phyloP scores from a whole-genome alignment of 441 rosid species.

The Erodium trifolium region DNA sequence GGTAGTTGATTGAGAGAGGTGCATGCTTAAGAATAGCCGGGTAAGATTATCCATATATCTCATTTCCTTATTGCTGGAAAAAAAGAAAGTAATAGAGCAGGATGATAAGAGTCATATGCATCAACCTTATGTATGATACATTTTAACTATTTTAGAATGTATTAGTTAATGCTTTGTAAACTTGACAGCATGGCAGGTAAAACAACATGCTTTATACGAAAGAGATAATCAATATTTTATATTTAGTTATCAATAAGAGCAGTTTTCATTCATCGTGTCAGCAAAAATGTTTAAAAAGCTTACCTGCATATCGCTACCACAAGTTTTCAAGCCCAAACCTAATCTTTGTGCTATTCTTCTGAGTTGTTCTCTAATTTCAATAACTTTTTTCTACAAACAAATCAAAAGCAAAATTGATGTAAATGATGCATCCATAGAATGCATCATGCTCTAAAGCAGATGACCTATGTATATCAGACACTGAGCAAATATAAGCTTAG shows the following conservation, averaged over 20 bases:
- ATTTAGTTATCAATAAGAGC: neutral
- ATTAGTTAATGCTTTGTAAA: neutral
- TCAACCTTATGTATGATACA: too few species aligned
- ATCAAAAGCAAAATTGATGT: neutral
- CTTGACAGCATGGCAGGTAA: neutral
- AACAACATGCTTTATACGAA: neutral
- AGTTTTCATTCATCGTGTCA: neutral
- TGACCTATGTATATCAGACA: neutral
- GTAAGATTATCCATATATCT: too few species aligned
- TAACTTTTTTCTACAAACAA: slow-evolving; percentile 59
- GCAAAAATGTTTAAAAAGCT: slow-evolving; percentile 6
- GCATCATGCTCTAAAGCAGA: slow-evolving; percentile 6
- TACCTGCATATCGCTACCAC: slow-evolving; percentile 63
- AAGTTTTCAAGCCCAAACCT: slow-evolving; percentile 70
- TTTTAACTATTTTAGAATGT: too few species aligned
- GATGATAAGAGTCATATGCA: too few species aligned
- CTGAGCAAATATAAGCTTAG: too few species aligned
- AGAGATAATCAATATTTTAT: neutral
- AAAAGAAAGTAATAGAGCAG: too few species aligned
- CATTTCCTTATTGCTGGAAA: too few species aligned
- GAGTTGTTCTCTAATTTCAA: slow-evolving; percentile 78
- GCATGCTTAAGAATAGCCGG: too few species aligned
- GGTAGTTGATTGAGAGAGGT: too few species aligned
- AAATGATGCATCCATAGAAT: slow-evolving; percentile 7
- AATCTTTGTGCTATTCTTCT: slow-evolving; percentile 63